Conservation (phyloP, 1,284 basidiomycete genomes). For the Xerocomus minutiporus region DNA sequence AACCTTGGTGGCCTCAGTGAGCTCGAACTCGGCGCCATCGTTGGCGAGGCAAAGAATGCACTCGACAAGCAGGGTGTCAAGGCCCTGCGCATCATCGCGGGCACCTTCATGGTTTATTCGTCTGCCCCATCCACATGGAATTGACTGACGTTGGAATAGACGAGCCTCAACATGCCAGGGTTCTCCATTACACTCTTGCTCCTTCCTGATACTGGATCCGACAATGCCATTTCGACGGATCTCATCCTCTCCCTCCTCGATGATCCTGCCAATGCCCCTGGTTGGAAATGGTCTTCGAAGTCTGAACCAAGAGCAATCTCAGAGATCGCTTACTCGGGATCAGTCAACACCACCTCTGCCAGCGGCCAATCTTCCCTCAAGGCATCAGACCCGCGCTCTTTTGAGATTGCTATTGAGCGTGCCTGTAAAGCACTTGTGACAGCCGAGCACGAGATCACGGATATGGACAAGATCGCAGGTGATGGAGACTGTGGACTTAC, state of each 20-base stretch:
- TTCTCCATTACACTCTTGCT: slow-evolving; percentile 87
- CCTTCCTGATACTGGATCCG: slow-evolving; percentile 52
- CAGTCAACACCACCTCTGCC: slow-evolving; percentile 16
- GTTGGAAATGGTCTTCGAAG: slow-evolving; percentile 75
- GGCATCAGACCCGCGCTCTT: slow-evolving; percentile 44
- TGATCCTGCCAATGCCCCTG: slow-evolving; percentile 67
- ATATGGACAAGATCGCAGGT: slow-evolving; percentile 79
- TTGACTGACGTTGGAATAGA: slow-evolving; percentile 40
- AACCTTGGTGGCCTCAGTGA: slow-evolving; percentile 84
- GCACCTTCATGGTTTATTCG: slow-evolving; percentile 74
- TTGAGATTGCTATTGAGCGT: slow-evolving; percentile 54
- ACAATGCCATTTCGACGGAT: slow-evolving; percentile 37
- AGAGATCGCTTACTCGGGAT: slow-evolving; percentile 15
- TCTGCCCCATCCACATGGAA: slow-evolving; percentile 1
- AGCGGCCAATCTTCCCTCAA: slow-evolving; percentile 29
- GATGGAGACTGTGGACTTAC: slow-evolving; percentile 82
- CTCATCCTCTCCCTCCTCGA: slow-evolving; percentile 75
- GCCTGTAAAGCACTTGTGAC: slow-evolving; percentile 69
- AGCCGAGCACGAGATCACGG: slow-evolving; percentile 85
- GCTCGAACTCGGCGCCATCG: slow-evolving; percentile 76
- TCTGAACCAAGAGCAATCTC: slow-evolving; percentile 31
- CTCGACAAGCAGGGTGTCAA: slow-evolving; percentile 55
- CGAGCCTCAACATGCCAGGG: slow-evolving; percentile 92
- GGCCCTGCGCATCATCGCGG: slow-evolving; percentile 64
- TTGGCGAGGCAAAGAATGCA: slow-evolving; percentile 54